Evolutionary conservation across 257 asterid genomes (phyloP).

Genomic region (Salvia hispanica): DNA sequence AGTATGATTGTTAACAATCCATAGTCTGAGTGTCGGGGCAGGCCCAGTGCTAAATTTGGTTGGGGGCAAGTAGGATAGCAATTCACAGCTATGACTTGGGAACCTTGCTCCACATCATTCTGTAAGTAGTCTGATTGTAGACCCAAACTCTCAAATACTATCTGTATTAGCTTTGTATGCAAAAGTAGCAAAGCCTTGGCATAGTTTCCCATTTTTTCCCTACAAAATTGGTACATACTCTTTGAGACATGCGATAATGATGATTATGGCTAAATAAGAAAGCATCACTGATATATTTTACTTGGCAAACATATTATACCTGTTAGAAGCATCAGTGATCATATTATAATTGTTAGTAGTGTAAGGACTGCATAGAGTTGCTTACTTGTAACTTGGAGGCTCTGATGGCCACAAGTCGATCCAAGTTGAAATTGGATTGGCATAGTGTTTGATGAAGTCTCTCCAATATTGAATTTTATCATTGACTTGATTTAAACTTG

Average conservation of each 20-base stretch:
- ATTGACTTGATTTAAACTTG: conserved; percentile 53
- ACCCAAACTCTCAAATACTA: conserved; percentile 58
- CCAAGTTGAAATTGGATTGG: conserved; percentile 67
- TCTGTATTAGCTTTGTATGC: conserved; percentile 44
- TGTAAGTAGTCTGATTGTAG: conserved; percentile 47
- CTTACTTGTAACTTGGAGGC: conserved; percentile 63
- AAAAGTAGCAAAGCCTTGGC: conserved; percentile 46
- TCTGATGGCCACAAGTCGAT: conserved; percentile 67
- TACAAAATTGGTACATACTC: conserved; percentile 28
- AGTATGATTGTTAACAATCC: conserved; percentile 50
- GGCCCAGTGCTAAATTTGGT: conserved; percentile 59
- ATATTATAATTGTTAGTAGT: neutral
- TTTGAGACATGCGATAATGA: neutral
- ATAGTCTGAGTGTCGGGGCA: conserved; percentile 69
- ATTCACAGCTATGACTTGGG: conserved; percentile 55
- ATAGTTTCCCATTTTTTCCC: conserved; percentile 60
- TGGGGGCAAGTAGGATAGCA: conserved; percentile 69
- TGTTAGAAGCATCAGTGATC: no score
- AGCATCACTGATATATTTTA: neutral
- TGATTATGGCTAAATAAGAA: conserved; percentile 11
- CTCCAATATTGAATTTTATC: conserved; percentile 67
- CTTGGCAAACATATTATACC: neutral
- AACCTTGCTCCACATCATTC: conserved; percentile 50
- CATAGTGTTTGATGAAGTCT: conserved; percentile 71
- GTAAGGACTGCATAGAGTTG: neutral